A percentile compares a stretch with the other conserved stretches of the same genome.
Conservation (phyloP, 345 rosid species). For the Sapria himalayana region DNA sequence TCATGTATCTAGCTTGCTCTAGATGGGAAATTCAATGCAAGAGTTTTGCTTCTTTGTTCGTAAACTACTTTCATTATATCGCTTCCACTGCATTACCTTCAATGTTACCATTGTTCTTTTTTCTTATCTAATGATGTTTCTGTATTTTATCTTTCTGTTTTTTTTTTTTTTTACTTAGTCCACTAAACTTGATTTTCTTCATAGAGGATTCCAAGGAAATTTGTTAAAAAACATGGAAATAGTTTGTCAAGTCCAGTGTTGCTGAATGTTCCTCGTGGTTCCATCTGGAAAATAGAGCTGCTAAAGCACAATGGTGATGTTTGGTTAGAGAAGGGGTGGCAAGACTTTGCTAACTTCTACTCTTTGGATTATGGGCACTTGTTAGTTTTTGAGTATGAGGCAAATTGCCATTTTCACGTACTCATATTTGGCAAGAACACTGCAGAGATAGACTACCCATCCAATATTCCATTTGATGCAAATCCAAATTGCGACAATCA, state of each 20-base stretch:
- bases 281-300: conserved; percentile 13
- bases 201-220: conserved; percentile 15
- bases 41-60: no score
- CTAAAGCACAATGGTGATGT: conserved; percentile 3
- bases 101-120: no score
- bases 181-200: neutral
- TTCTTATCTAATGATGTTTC: no score
- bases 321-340: conserved; percentile 14
- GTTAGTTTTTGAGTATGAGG: conserved; percentile 12
- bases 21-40: no score
- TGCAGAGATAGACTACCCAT: conserved; percentile 12
- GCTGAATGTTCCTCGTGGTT: conserved; percentile 12
- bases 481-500: neutral
- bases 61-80: no score
- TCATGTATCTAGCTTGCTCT: no score
- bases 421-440: conserved; percentile 8
- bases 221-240: conserved; percentile 9
- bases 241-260: neutral
- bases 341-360: conserved; percentile 10
- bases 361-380: conserved; percentile 7
- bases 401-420: conserved; percentile 7
- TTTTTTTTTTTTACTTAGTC: no score
- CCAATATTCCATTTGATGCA: neutral
- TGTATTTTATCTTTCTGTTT: no score
- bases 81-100: no score